Base-by-base conservation (phyloP, 371 early-diverging fungal genomes). In the Umbelopsis sp. region DNA sequence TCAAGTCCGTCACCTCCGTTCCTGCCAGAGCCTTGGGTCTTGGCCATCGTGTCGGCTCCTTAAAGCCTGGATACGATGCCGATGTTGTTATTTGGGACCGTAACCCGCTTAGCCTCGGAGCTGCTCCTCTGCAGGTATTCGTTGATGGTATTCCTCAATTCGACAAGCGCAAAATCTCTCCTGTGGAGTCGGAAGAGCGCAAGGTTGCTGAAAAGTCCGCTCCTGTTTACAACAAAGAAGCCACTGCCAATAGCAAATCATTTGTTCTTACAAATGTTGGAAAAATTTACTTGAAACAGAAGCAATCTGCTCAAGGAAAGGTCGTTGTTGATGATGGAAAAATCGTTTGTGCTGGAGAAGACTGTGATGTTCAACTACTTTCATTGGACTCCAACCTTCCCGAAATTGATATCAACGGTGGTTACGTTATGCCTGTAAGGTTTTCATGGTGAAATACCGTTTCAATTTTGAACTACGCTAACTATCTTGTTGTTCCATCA, bases 1-100 rank as follows among this genome's bases (percentile, higher is more conserved):
- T 93, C 57, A 80, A 87, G 44, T 76, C 91, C 5, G 87, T 93
- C 11, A 93, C 93, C 12, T 85, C 87, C 37, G 78, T 83, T n/a
- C 93, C 93, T 16, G 94, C 94, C 37, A 85, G 86, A 67, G 82
- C 86, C 7, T 70, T 93, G 32, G 94, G 94, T n/a, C 74, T 87
- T 18, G 89, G 84, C n/a, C 84, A 89, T 69, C 85, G 93, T 52
- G 77, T 93, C 57, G 94, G 94, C 0, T 73, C 76, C 48, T 73
- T 93, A 20, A 76, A 76, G 18, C 75, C 81, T 1, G 92, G 91
- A 10, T 89, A 87, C 73, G 94, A 93, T 82, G 94, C 93, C 11
- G 94, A 93, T 77, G 63, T 92, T 20, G 90, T 92, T 24, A 77
- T 89, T 44, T 89, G 88, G 88, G 81, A 83, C 71, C 78, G 81